A percentile compares a stretch with the other conserved stretches of the same genome.
Evolutionary conservation across 305 asterid genomes (phyloP).

Genomic region (Solanum hybrid): DNA sequence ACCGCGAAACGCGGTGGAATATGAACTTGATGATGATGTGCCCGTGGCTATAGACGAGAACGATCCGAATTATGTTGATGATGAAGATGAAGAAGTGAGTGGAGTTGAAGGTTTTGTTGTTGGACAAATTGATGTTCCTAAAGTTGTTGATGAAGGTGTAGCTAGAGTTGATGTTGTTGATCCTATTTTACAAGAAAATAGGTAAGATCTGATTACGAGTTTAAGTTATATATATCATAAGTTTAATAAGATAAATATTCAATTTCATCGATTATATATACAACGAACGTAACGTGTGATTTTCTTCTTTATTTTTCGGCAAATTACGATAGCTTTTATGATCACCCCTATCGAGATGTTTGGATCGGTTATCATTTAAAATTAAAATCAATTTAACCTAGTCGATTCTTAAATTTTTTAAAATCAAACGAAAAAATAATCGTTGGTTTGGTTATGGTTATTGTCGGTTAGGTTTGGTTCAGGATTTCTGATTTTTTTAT

Average conservation of each 20-base stretch:
- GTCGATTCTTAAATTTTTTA: no score
- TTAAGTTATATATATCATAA: neutral
- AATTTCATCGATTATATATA: no score
- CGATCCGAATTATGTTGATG: neutral
- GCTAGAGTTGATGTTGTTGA: neutral
- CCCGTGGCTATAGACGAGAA: neutral
- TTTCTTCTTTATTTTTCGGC: no score
- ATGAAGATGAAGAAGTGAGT: neutral
- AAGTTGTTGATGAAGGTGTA: neutral
- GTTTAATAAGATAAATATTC: neutral
- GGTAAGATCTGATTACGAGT: no score
- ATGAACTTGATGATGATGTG: neutral
- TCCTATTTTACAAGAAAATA: neutral
- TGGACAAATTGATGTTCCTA: neutral
- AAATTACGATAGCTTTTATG: no score
- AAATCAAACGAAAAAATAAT: no score
- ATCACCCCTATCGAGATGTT: rapidly evolving
- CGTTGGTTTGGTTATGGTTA: no score
- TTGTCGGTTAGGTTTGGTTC: no score
- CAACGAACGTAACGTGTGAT: neutral
- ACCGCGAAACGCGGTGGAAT: neutral
- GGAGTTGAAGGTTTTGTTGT: neutral
- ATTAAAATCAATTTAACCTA: no score
- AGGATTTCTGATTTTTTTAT: no score
- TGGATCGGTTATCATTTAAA: no score